Evolutionary conservation across 1,284 basidiomycete species (phyloP), one percentile per base, ranked within the genome.

Genomic region (Fomitopsis palustris): DNA sequence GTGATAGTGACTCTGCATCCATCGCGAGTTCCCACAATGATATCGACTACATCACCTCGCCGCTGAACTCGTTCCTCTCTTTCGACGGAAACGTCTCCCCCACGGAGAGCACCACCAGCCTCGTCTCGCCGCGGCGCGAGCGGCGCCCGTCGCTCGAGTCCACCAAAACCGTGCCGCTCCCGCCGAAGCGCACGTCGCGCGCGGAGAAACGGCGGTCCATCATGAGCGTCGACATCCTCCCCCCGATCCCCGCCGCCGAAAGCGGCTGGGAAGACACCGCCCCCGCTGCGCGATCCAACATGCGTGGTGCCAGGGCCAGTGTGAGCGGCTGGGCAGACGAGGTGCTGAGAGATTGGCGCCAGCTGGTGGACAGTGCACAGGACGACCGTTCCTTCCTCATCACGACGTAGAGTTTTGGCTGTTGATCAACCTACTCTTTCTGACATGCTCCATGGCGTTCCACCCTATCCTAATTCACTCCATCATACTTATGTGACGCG

Each of bases 61-160:
- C 29, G 55, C 61, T 62, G 67, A 68, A 54, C 57, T 79, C 80
- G 2, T 78, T 79, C 68, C 73, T 81, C 55, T 79, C 78, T 25
- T 68, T 80, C 61, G 72, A 76, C 21, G 70, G 17, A 9, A n/a
- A 42, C n/a, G 12, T 68, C 41, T 69, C 75, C n/a, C 71, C 75
- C 31, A 69, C 70, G 29, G 70, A 72, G 16, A 68, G 68, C 31
- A 61, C 64, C 42, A 41, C 54, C 14, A 67, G 67, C 27, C 64
- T 64, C 54, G 51, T 47, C 27, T 51, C 51, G 19, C 31, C 53
- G 2, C 17, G 16, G 14, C 58, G 47, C 41, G 55, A 56, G 23
- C 54, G 58, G n/a, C 58, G 54, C 27, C 23, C 35, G 6, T 52
- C 49, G 49, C 49, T 52, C 49, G 49, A 52, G 42, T 56, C 58